Conservation (phyloP, 345 rosid species). For the Nasturtium officinale region DNA sequence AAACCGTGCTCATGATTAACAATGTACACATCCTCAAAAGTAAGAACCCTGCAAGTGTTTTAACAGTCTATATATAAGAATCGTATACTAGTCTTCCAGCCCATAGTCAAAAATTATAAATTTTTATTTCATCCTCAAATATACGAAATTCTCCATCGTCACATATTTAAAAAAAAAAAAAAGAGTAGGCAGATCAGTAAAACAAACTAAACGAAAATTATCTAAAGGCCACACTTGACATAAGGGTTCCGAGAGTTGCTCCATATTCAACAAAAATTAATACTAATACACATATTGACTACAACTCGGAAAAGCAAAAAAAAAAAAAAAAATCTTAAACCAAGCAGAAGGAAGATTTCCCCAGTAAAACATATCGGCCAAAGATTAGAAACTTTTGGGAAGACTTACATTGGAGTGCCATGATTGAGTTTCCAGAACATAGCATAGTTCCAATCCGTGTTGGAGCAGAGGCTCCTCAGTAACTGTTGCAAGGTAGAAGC, state of each 20-base stretch:
- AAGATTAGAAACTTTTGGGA: background rate
- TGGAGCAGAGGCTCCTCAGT: constrained; percentile 76
- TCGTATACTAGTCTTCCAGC: background rate
- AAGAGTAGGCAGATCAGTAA: background rate
- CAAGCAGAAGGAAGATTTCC: background rate
- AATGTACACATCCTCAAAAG: constrained; percentile 86
- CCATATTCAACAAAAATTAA: background rate
- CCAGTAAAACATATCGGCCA: background rate
- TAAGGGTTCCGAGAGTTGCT: background rate
- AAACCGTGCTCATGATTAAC: constrained; percentile 47
- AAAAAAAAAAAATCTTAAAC: too few relatives aligned
- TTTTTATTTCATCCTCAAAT: background rate
- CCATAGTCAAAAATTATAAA: background rate
- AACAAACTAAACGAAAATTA: background rate
- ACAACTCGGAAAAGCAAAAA: too few relatives aligned
- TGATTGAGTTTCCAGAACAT: constrained; percentile 87
- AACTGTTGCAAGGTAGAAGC: constrained; percentile 57
- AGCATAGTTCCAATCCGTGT: constrained; percentile 81
- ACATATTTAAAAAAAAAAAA: background rate
- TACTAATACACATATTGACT: background rate
- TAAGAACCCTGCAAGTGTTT: constrained; percentile 66
- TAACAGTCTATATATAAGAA: constrained; percentile 16
- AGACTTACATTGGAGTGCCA: constrained; percentile 66
- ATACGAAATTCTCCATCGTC: background rate
- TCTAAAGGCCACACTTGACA: background rate